Evolutionary conservation across 2,329 filamentous ascomycete species (phyloP).

Genomic region (Phoma sp.): DNA sequence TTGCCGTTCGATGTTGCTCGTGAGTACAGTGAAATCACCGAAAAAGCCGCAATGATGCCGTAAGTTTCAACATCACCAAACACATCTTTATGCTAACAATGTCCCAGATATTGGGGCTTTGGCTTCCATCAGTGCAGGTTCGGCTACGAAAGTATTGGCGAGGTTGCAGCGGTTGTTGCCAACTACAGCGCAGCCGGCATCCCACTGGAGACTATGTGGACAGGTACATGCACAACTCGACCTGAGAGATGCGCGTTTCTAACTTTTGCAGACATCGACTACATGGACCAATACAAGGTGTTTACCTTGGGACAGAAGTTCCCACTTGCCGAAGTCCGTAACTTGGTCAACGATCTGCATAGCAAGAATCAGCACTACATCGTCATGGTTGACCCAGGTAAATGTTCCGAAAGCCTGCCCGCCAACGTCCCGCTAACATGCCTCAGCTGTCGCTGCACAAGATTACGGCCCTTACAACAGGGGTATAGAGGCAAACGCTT

Average conservation of each 20-base stretch:
- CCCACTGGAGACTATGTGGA: conserved; percentile 76
- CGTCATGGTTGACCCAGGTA: conserved; percentile 76
- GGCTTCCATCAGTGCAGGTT: conserved; percentile 61
- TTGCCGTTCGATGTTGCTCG: conserved; percentile 55
- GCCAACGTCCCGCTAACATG: conserved; percentile 52
- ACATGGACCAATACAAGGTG: conserved; percentile 66
- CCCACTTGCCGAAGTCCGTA: conserved; percentile 66
- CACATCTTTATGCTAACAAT: background rate
- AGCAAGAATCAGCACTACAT: conserved; percentile 72
- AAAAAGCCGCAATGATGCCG: conserved; percentile 57
- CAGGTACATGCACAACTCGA: conserved; percentile 58
- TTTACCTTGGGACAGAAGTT: conserved; percentile 72
- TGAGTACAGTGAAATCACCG: conserved; percentile 58
- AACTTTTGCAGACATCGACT: conserved; percentile 65
- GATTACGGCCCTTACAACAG: conserved; percentile 66
- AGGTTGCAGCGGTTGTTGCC: conserved; percentile 69
- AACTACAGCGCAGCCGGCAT: conserved; percentile 71
- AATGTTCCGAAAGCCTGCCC: background rate
- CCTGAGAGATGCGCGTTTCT: background rate
- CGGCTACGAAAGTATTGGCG: conserved; percentile 63
- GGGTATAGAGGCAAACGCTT: conserved; percentile 63
- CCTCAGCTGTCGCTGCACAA: conserved; percentile 58
- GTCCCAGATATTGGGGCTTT: conserved; percentile 55
- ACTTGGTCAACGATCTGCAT: conserved; percentile 71
- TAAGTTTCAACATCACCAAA: background rate